phyloP scores from a whole-genome alignment of 2,329 filamentous ascomycete species.

The Cladosporium oxysporum region DNA sequence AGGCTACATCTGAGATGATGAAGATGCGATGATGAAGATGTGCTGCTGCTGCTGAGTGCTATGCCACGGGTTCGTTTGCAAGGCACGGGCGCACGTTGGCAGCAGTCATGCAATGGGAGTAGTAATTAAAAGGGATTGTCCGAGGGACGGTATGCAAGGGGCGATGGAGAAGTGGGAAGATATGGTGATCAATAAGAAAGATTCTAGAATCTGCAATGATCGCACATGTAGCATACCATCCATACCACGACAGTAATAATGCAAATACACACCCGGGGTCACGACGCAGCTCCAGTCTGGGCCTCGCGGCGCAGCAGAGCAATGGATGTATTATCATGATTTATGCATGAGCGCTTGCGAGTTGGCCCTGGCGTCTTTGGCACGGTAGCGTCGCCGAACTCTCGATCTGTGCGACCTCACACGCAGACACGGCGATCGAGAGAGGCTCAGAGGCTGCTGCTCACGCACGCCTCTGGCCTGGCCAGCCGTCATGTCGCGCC shows the following conservation, averaged over 20 bases:
- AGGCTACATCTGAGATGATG: conserved; percentile 2
- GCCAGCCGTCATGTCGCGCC: background rate
- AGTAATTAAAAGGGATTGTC: too few species aligned
- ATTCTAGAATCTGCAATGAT: background rate
- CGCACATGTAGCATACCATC: too few species aligned
- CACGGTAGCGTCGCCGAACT: conserved; percentile 2
- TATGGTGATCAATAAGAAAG: background rate
- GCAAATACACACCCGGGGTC: background rate
- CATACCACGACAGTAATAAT: too few species aligned
- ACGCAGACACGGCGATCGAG: conserved; percentile 5
- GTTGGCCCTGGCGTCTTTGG: background rate
- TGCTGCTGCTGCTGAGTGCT: background rate
- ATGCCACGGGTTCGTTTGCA: background rate
- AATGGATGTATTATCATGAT: too few species aligned
- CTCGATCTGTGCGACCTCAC: conserved; percentile 16
- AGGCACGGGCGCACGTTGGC: too few species aligned
- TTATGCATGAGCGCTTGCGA: background rate
- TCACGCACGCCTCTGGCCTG: background rate
- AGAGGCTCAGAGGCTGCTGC: background rate
- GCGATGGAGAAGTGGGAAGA: background rate
- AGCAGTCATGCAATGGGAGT: too few species aligned
- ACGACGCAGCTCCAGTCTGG: background rate
- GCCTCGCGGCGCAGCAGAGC: too few species aligned
- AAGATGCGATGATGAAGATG: background rate
- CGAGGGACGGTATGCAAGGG: too few species aligned